Conservation (phyloP, 768 basidiomycete species). For the Solioccasus polychromus region DNA sequence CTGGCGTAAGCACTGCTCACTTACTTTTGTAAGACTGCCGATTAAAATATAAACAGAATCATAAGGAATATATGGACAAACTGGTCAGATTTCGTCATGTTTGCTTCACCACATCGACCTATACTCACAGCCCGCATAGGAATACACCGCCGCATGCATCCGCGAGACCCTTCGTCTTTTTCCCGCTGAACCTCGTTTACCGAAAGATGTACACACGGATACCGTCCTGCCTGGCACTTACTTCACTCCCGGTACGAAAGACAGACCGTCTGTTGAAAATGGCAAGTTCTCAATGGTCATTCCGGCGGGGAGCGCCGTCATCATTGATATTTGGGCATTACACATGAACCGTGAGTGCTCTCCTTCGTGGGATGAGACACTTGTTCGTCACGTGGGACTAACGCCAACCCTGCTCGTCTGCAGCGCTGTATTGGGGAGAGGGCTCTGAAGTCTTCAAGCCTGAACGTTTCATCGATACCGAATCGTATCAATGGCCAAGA, state of each 20-base stretch:
- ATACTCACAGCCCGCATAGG: conserved; percentile 25
- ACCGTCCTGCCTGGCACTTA: conserved; percentile 32
- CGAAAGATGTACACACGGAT: conserved; percentile 35
- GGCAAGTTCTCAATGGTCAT: conserved; percentile 36
- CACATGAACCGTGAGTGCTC: conserved; percentile 46
- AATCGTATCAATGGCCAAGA: conserved; percentile 49
- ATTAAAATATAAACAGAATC: conserved; percentile 27
- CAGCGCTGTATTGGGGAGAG: conserved; percentile 50
- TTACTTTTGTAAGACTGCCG: neutral
- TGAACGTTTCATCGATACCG: conserved; percentile 49
- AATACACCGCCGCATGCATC: conserved; percentile 42
- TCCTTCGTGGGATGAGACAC: neutral
- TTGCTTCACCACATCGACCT: neutral
- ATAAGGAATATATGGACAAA: conserved; percentile 37
- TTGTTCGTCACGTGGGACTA: neutral
- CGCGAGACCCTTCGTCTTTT: conserved; percentile 46
- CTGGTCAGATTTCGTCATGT: conserved; percentile 33
- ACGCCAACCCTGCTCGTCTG: neutral
- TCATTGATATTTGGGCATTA: conserved; percentile 41
- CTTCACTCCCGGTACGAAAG: conserved; percentile 30
- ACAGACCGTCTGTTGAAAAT: conserved; percentile 15
- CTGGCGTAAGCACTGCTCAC: conserved; percentile 26
- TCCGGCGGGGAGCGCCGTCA: conserved; percentile 36
- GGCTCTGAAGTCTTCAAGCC: conserved; percentile 45
- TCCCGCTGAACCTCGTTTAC: conserved; percentile 36